Evolutionary conservation across 2,329 filamentous ascomycete species (phyloP), one percentile per base, ranked within the genome.

Genomic region (Diplodia corticola): DNA sequence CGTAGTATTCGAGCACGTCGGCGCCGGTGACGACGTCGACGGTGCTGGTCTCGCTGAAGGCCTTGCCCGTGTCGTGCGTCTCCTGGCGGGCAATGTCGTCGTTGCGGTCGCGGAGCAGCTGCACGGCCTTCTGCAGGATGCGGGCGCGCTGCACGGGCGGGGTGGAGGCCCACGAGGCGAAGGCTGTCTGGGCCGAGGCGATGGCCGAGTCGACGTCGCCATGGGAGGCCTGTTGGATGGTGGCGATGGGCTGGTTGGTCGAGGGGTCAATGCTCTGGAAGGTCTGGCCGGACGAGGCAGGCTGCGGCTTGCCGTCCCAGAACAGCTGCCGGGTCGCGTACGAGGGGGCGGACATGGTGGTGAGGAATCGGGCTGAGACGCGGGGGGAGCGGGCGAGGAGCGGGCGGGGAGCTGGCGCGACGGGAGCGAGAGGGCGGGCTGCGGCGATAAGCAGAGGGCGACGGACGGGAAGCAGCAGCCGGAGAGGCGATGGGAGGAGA

Each of bases 1-100:
- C 92, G 77, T 91, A 96, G 81, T 93, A 96, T 77, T 95, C 92
- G 68, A 96, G 84, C 33, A 93, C 91, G 76, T 96, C 92, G 26
- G 90, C 91, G 55, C 92, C 92, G 0, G 92, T 95, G 49, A 89
- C 85, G 24, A 96, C 84, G 75, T 97, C 93, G 30, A 96, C 91
- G 0, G 89, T 88, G 63, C 89, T 91, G 3, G 93, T 96, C 79
- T 96, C 92, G 3, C 89, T 90, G 78, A 86, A 94, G 7, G 92
- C 87, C 78, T 96, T 96, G 74, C 93, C 92, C 0, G 92, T 96
- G 77, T 96, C 92, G 73, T 89, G 83, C 1, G 92, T 96, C 80
- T 96, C 92, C 65, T 92, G 82, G 66, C 84, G 84, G 60, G 92
- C 92, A 49, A 96, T 88, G 66, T 88, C 87, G 73, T 96, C 90